phyloP scores from a whole-genome alignment of 768 basidiomycete species.

The Sporobolomyces roseus region DNA sequence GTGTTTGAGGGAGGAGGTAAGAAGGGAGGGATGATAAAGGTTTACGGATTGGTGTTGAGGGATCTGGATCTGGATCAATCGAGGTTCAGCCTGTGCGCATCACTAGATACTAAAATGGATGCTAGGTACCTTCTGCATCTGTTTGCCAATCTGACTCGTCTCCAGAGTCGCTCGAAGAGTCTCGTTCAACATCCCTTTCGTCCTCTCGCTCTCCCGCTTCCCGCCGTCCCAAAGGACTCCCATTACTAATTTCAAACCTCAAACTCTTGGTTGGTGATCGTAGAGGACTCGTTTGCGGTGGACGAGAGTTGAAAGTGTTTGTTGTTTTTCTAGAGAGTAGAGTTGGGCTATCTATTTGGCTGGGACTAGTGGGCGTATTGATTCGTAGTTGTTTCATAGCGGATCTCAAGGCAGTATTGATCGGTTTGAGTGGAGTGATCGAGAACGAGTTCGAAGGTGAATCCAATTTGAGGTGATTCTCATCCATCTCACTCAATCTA shows the following conservation, averaged over 20 bases:
- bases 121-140: no score
- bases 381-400: not conserved
- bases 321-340: no score
- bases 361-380: not conserved
- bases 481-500: no score
- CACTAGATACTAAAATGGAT: no score
- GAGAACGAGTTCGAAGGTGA: no score
- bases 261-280: not conserved
- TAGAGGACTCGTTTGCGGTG: not conserved
- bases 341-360: no score
- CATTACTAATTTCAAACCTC: no score
- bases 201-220: not conserved
- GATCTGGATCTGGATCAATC: not conserved
- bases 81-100: not conserved
- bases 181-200: not conserved
- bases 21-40: not conserved
- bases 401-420: no score
- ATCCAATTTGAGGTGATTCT: no score
- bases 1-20: constrained; percentile 4
- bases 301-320: not conserved
- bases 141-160: not conserved
- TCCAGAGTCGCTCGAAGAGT: not conserved
- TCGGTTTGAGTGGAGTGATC: no score
- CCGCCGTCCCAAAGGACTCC: no score
- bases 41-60: not conserved